phyloP scores from a whole-genome alignment of 2,329 filamentous ascomycete genomes.

The Paraphaeosphaeria sporulosa region DNA sequence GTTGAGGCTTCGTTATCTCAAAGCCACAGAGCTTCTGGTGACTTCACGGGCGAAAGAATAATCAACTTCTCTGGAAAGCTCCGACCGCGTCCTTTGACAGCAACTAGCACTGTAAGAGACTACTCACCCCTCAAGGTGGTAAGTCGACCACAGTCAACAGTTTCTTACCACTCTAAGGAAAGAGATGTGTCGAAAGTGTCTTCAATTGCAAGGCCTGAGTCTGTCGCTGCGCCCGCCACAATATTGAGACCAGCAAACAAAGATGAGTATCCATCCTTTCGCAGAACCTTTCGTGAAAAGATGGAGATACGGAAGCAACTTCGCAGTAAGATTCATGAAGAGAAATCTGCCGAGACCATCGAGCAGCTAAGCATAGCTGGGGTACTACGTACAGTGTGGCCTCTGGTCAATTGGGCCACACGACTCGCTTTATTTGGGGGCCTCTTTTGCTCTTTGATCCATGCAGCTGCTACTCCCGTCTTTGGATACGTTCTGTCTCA shows the following conservation, averaged over 20 bases:
- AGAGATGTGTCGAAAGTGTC: neutral
- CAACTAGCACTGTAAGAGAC: neutral
- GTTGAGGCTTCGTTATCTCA: neutral
- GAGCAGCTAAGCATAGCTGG: slow-evolving; percentile 50
- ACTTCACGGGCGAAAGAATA: neutral
- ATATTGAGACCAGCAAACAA: neutral
- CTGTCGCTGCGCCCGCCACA: slow-evolving; percentile 1
- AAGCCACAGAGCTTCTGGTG: neutral
- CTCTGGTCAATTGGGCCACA: slow-evolving; percentile 62
- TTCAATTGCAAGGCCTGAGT: neutral
- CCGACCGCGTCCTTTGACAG: slow-evolving; percentile 1
- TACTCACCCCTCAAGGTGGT: neutral
- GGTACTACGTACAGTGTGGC: slow-evolving; percentile 77
- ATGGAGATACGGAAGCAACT: slow-evolving; percentile 10
- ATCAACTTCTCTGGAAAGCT: slow-evolving; percentile 1
- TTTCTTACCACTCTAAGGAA: neutral
- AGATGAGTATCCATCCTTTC: slow-evolving; percentile 12
- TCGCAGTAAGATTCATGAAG: neutral
- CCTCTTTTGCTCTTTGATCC: slow-evolving; percentile 66
- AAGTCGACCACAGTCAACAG: neutral
- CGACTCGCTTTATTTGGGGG: slow-evolving; percentile 66
- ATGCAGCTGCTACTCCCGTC: slow-evolving; percentile 72
- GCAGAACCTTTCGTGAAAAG: slow-evolving; percentile 10
- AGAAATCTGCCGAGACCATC: neutral
- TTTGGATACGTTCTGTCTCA: slow-evolving; percentile 81